Evolutionary conservation across 257 asterid species (phyloP), one percentile per base, ranked within the genome.

Genomic region (Solanum lignicaule): DNA sequence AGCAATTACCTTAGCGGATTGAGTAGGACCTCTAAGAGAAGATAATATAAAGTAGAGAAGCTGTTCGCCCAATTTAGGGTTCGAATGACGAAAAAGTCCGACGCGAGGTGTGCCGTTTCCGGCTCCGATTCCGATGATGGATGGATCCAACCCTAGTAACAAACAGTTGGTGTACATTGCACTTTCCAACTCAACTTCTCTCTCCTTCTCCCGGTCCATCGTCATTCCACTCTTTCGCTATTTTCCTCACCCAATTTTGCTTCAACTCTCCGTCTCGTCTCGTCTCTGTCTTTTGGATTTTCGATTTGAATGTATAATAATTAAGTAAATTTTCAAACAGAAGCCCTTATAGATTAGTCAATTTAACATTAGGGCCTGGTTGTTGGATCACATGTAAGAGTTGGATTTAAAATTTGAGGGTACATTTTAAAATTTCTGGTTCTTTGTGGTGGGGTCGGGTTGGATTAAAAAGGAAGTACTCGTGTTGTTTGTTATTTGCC

Each of bases 121-220:
- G 39, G 98, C 92, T 71, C 98, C 99, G 92, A 94, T 90, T 36
- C 99, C 99, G 87, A 96, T 95, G 87, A 96, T 87, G 83, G 90
- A 91, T 92, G 99, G 99, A 97, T 97, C 99, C 94, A 97, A 87
- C 27, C 99, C 99, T 62, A 97, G 94, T 85, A 97, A 86, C 98
- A 97, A 92, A 90, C 99, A 97, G 92, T 96, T 97, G n/a, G 99
- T 97, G 95, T 97, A 95, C 99, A 97, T 96, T 94, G 99, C 99
- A 90, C 98, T 97, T 94, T 97, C 99, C 81, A 97, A 96, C 94
- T 97, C 99, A 41, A 96, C 94, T 91, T 97, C 99, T 89, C 99
- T 92, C 92, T 97, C 99, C 96, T 97, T 97, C 90, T 97, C 99
- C 74, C 99, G 92, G 92, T 97, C 99, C 99, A 97, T 97, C 95